A percentile compares a stretch with the other conserved stretches of the same genome.
These are phyloP conservation scores for Wickerhamiella occidentalis DNA, from an alignment of 805 yeast species.

Conservation along the genomic window DNA sequence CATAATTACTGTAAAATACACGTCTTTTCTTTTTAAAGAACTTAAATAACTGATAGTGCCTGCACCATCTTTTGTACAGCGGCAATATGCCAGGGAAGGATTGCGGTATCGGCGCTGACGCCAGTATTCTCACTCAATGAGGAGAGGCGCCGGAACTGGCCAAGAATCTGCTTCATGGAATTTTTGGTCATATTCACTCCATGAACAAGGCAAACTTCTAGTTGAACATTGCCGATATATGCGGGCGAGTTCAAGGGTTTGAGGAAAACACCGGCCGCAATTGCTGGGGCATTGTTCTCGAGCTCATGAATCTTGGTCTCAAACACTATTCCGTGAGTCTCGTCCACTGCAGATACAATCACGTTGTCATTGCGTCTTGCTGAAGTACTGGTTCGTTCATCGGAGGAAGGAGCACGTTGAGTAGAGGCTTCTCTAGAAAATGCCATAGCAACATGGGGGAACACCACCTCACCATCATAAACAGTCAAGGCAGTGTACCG, in stretches of 20 bases:
- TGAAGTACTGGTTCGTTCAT: background rate
- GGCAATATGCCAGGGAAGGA: slow-evolving; percentile 32
- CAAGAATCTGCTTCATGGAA: slow-evolving; percentile 26
- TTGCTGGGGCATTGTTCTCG: slow-evolving; percentile 12
- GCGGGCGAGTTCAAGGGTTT: slow-evolving; percentile 14
- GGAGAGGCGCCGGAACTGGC: slow-evolving; percentile 30
- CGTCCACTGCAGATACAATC: slow-evolving; percentile 13
- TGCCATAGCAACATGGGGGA: slow-evolving; percentile 10
- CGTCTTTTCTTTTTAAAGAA: no score
- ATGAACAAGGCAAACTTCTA: slow-evolving; percentile 12
- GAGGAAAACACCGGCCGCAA: slow-evolving; percentile 18
- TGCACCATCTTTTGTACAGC: slow-evolving; percentile 26
- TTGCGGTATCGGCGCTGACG: slow-evolving; percentile 23
- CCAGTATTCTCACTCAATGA: slow-evolving; percentile 28
- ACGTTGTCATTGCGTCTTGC: slow-evolving; percentile 11
- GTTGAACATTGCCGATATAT: slow-evolving; percentile 12
- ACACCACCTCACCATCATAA: slow-evolving; percentile 9
- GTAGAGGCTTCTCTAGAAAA: background rate
- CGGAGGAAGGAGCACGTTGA: background rate
- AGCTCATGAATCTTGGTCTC: slow-evolving; percentile 7
- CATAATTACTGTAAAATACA: background rate
- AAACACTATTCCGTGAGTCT: slow-evolving; percentile 13
- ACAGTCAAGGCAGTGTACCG: slow-evolving; percentile 6
- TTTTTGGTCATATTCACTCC: slow-evolving; percentile 14
- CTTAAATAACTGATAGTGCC: slow-evolving; percentile 12